Conservation (phyloP, 768 basidiomycete genomes). For the Nevesoporus exiguus region DNA sequence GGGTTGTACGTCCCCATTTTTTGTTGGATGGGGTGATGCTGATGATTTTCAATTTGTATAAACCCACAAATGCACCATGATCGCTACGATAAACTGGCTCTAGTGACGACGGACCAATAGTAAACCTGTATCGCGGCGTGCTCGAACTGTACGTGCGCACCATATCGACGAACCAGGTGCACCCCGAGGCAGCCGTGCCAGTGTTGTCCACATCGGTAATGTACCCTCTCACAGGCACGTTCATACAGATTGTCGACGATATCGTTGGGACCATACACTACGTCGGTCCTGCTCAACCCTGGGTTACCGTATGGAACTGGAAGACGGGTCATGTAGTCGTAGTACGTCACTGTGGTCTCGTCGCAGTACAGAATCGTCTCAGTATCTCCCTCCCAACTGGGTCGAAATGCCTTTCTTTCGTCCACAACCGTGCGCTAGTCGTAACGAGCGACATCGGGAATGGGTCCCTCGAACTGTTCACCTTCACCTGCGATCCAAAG, state of each 20-base stretch:
- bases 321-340: conserved; percentile 38
- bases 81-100: too few relatives aligned
- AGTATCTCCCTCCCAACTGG: conserved; percentile 21
- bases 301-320: conserved; percentile 49
- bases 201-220: conserved; percentile 25
- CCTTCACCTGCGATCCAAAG: conserved; percentile 28
- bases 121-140: conserved; percentile 1
- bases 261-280: conserved; percentile 48
- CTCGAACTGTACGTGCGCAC: conserved; percentile 43
- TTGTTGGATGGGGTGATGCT: too few relatives aligned
- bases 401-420: conserved; percentile 45
- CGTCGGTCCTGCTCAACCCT: conserved; percentile 22
- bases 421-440: conserved; percentile 42
- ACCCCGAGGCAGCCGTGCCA: conserved; percentile 39
- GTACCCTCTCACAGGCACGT: conserved; percentile 27
- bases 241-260: conserved; percentile 53
- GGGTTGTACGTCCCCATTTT: conserved; percentile 10
- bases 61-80: too few relatives aligned
- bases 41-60: too few relatives aligned
- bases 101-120: conserved; percentile 14
- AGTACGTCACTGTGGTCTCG: conserved; percentile 32
- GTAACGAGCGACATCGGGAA: conserved; percentile 32
- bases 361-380: conserved; percentile 29
- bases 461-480: conserved; percentile 44
- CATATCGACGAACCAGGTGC: conserved; percentile 39